These are phyloP conservation scores for Jacaranda copaia DNA, from an alignment of 257 asterid genomes.

Conservation along the genomic window DNA sequence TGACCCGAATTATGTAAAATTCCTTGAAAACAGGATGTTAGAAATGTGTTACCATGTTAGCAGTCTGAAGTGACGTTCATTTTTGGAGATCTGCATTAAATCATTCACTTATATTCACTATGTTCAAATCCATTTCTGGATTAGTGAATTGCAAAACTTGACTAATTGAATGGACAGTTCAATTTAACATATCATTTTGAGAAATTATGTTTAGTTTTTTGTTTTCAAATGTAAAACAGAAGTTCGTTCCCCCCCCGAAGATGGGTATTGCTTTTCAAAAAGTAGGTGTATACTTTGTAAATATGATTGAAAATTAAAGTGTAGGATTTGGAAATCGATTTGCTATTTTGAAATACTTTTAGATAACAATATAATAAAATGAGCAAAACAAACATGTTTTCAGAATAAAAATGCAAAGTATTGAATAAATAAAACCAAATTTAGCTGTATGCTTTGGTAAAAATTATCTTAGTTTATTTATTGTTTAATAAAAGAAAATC, in stretches of 20 bases:
- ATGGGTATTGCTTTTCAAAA: no score
- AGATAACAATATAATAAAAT: background rate
- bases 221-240: conserved; percentile 1
- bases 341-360: background rate
- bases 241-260: background rate
- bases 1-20: background rate
- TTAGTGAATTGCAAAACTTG: conserved; percentile 3
- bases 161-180: conserved; percentile 9
- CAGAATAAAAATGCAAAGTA: background rate
- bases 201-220: background rate
- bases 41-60: background rate
- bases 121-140: background rate
- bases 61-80: background rate
- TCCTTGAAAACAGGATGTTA: background rate
- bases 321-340: background rate
- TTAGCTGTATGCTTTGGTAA: background rate
- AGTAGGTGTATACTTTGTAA: no score
- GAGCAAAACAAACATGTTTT: background rate
- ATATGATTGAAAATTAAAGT: conserved; percentile 4
- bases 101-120: background rate
- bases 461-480: conserved; percentile 3
- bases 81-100: background rate
- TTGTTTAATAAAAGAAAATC: background rate
- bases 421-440: no score
- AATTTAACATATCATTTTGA: background rate